Evolutionary conservation across 257 asterid species (phyloP), one percentile per base, ranked within the genome.

Genomic region (Datura wrightii): DNA sequence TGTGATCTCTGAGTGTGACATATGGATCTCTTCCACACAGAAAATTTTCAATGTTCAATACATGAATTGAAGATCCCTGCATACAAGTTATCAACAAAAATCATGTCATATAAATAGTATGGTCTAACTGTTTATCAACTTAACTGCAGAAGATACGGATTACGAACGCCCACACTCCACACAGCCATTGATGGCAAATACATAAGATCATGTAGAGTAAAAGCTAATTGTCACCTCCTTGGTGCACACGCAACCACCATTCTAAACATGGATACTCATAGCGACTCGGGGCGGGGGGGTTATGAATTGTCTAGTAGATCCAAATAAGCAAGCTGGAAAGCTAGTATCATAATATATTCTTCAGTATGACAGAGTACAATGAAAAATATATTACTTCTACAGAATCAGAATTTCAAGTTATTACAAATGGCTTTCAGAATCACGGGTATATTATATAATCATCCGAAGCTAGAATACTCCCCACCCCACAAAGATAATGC

Each of bases 41-140:
- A 84, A 86, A 79, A 50, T 85, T 50, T 9, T 87, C 90, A 65
- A 79, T 87, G 88, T 83, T 65, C 85, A 87, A 41, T 19, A 90
- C 79, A 39, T 72, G 83, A 72, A 93, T 11, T 41, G 87, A 69
- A 84, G 93, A 78, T 66, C 95, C 98, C 98, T 94, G 87, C 87
- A 89, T 82, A 82, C 62, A 82, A 82, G 59, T 82, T 60, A 9
- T 39, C 19, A 63, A 63, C 79, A 37, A 82, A 62, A 63, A 82
- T 10, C 48, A 31, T 76, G 24, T 24, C 81, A 24, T 24, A 48
- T 5, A 74, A 74, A 74, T 74, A 48, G 13, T 31, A 19, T 24
- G 60, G 24, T 76, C 19, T 6, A 76, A 48, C 48, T 62, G 62
- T 62, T 16, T 81, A 18, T 81, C 41, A 37, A 39, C 80, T 81